Evolutionary conservation across 2,329 filamentous ascomycete genomes (phyloP).

Genomic region (Cladobotryum mycophilum): DNA sequence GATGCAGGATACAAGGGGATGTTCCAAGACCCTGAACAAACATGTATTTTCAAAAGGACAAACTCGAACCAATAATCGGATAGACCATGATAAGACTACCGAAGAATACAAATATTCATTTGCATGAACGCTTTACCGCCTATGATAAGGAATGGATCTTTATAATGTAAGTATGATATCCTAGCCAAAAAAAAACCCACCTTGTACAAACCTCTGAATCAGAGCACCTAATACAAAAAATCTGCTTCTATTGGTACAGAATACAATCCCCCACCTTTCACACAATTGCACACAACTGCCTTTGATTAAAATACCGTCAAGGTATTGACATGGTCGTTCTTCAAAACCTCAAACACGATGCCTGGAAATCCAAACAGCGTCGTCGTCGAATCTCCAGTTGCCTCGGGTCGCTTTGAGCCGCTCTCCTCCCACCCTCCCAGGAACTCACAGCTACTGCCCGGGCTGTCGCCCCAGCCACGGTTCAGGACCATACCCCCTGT

Average conservation of each 20-base stretch:
- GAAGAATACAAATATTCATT: too few species aligned
- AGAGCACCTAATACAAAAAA: background rate
- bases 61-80: too few species aligned
- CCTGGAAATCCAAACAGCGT: constrained; percentile 92
- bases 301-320: constrained; percentile 70
- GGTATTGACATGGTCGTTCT: constrained; percentile 83
- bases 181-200: background rate
- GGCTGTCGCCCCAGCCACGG: constrained; percentile 84
- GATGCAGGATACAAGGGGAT: too few species aligned
- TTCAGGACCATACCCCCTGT: constrained; percentile 82
- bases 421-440: constrained; percentile 83
- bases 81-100: too few species aligned
- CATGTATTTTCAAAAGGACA: too few species aligned
- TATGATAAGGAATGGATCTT: background rate
- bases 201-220: background rate
- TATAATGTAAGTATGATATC: background rate
- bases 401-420: constrained; percentile 46
- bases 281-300: background rate
- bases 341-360: constrained; percentile 89
- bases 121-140: too few species aligned
- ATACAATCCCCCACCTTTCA: background rate
- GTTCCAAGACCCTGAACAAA: too few species aligned
- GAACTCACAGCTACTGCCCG: constrained; percentile 81
- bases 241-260: background rate
- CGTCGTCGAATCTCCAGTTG: constrained; percentile 57